Percentiles rank a stretch among this genome's conserved stretches.
Conservation (phyloP, 2,329 filamentous ascomycete species). For the Clathrospora elynae region DNA sequence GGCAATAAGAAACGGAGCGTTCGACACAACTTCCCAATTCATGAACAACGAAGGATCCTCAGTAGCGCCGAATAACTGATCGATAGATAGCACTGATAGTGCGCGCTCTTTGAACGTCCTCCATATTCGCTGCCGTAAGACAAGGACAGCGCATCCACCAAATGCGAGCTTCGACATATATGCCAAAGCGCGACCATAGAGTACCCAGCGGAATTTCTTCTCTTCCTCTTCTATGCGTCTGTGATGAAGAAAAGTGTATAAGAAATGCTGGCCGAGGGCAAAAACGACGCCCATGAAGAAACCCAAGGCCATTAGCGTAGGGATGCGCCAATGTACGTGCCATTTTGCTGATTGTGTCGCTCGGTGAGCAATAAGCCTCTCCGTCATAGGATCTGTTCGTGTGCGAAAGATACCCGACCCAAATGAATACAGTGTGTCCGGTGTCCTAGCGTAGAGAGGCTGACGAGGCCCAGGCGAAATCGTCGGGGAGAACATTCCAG, state of each 20-base stretch:
- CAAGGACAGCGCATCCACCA: constrained; percentile 38
- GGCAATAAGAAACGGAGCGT: constrained; percentile 31
- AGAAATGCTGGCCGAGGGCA: constrained; percentile 40
- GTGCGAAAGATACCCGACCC: constrained; percentile 27
- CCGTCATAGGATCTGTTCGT: constrained; percentile 38
- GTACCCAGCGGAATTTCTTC: constrained; percentile 39
- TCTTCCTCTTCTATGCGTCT: constrained; percentile 30
- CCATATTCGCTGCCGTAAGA: constrained; percentile 46
- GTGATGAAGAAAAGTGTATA: constrained; percentile 41
- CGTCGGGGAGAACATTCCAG: constrained; percentile 23
- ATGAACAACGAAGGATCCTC: constrained; percentile 43
- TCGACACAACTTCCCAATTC: constrained; percentile 41
- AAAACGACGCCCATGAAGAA: constrained; percentile 39
- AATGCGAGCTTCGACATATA: constrained; percentile 46
- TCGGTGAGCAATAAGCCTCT: constrained; percentile 39
- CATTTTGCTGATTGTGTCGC: constrained; percentile 40
- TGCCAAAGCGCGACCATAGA: constrained; percentile 44
- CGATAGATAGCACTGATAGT: constrained; percentile 43
- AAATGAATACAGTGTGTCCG: constrained; percentile 28
- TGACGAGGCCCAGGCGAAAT: constrained; percentile 17
- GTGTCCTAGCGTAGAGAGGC: constrained; percentile 24
- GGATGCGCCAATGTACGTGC: constrained; percentile 47
- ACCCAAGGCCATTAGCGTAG: constrained; percentile 30
- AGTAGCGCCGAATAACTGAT: constrained; percentile 43
- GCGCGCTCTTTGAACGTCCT: constrained; percentile 39